Evolutionary conservation across 805 yeast genomes (phyloP).

Genomic region (Yarrowia porcina): DNA sequence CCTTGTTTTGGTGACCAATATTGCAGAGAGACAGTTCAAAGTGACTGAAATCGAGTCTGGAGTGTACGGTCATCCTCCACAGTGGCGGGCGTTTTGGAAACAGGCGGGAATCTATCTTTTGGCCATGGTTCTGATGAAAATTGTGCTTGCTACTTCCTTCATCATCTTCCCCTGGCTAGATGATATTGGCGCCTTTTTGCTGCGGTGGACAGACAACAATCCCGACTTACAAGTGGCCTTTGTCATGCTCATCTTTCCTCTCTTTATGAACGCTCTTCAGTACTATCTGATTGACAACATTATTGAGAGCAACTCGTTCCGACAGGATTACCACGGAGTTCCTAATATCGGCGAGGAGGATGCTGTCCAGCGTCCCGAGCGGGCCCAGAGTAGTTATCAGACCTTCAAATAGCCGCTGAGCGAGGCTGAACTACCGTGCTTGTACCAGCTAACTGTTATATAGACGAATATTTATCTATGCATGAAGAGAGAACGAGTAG

Average conservation of each 20-base stretch:
- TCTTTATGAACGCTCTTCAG: slow-evolving; percentile 48
- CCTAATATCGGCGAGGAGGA: slow-evolving; percentile 4
- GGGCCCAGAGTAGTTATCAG: neutral
- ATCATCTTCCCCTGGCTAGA: slow-evolving; percentile 65
- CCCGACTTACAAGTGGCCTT: slow-evolving; percentile 82
- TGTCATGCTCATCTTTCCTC: slow-evolving; percentile 63
- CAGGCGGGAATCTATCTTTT: slow-evolving; percentile 67
- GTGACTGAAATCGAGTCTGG: slow-evolving; percentile 47
- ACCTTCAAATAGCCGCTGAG: neutral
- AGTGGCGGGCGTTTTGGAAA: slow-evolving; percentile 60
- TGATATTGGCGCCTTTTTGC: slow-evolving; percentile 63
- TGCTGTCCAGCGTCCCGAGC: neutral
- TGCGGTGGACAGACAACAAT: slow-evolving; percentile 79
- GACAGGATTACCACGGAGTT: slow-evolving; percentile 24
- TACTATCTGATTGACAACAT: slow-evolving; percentile 57
- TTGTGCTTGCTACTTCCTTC: slow-evolving; percentile 54
- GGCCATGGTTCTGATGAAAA: slow-evolving; percentile 63
- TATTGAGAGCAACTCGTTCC: slow-evolving; percentile 46
- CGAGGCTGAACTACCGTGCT: neutral
- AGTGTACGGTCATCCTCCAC: slow-evolving; percentile 66
- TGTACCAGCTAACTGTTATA: too few species aligned
- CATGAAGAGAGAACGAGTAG: too few species aligned
- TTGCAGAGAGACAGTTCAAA: slow-evolving; percentile 44
- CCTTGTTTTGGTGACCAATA: slow-evolving; percentile 50
- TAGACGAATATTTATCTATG: neutral